Evolutionary conservation across 352 stramenopile species (phyloP), one percentile per base, ranked within the genome.

Genomic region (Phytopythium montanum): DNA sequence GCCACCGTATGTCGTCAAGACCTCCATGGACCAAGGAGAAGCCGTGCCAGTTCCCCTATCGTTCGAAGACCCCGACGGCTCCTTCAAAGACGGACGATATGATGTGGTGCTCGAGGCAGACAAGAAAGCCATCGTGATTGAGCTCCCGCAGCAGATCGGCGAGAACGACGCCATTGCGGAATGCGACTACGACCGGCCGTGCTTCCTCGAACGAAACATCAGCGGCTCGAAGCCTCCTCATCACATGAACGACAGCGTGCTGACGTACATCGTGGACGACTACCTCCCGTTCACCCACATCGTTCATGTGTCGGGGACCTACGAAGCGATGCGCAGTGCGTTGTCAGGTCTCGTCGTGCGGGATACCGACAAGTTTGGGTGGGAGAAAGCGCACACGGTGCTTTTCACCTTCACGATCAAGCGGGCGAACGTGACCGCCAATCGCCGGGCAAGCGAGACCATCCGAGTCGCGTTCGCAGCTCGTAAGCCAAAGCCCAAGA

Each of bases 61-160:
- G 3, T 92, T 92, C 38, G 63, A 80, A 9, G 79, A 90, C 52
- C 68, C 79, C 0, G 80, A 92, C 52, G 61, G 57, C 13, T 73
- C 59, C 48, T 52, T 36, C 31, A 12, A 53, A 25, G 64, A 57
- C 5, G 69, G 69, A n/a, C 36, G 53, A 5, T 92, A 90, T 45
- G 63, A 75, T 51, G 66, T 83, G 7, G 70, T 60, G 21, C 59
- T 92, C 12, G 64, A 84, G 51, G 66, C 76, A 25, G 57, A 59
- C 29, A 68, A 81, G 19, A 59, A 62, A 3, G n/a, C 56, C 7
- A 77, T 65, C 0, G 60, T 59, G 14, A 74, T 90, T n/a, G 54
- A 76, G 16, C 55, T 92, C 26, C 77, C 75, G 2, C 70, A 79
- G 44, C 39, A 54, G 10, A 46, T 90, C 41, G 77, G 66, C 0